Evolutionary conservation across 805 yeast genomes (phyloP).

Genomic region (Yarrowia sp.): DNA sequence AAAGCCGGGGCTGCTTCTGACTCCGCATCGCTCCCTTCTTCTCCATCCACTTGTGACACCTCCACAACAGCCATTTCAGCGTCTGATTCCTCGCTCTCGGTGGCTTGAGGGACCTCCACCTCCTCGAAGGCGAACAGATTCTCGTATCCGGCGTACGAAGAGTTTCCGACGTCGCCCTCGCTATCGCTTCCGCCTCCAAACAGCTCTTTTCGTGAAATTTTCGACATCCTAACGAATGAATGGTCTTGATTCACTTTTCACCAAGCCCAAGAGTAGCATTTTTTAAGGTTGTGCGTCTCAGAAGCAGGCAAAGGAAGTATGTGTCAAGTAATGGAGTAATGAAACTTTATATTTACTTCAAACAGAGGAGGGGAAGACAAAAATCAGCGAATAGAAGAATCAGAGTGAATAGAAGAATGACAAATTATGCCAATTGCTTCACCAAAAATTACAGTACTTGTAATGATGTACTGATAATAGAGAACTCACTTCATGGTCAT

Average conservation of each 20-base stretch:
- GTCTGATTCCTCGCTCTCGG: background rate
- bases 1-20: background rate
- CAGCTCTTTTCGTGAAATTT: conserved; percentile 26
- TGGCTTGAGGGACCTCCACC: background rate
- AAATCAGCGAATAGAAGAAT: too few relatives aligned
- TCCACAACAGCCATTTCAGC: conserved; percentile 4
- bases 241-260: background rate
- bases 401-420: too few relatives aligned
- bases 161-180: conserved; percentile 5
- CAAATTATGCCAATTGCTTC: too few relatives aligned
- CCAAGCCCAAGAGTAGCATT: background rate
- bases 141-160: conserved; percentile 31
- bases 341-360: too few relatives aligned
- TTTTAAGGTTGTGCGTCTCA: conserved; percentile 23
- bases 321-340: too few relatives aligned
- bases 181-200: conserved; percentile 21
- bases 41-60: background rate
- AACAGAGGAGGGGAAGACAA: too few relatives aligned
- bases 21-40: background rate
- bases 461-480: too few relatives aligned
- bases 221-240: conserved; percentile 7
- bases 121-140: conserved; percentile 30
- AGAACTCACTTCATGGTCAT: too few relatives aligned
- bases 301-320: too few relatives aligned
- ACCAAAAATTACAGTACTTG: too few relatives aligned